Conservation (phyloP, 768 basidiomycete species). For the Solioccasus polychromus region DNA sequence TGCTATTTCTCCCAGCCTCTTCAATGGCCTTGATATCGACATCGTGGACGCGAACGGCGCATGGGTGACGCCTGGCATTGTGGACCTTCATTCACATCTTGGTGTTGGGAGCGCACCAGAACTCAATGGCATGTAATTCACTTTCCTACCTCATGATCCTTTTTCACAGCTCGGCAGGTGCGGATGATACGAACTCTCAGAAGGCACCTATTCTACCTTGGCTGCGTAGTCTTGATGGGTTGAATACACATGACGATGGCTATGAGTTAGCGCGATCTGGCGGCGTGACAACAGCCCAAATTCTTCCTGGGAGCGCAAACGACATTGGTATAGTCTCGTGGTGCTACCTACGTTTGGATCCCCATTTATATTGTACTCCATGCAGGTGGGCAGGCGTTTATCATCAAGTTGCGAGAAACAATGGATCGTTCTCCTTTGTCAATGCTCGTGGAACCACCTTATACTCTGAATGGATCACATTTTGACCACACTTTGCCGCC, state of each 20-base stretch:
- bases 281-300: constrained; percentile 45
- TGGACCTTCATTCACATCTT: constrained; percentile 49
- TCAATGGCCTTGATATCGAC: constrained; percentile 27
- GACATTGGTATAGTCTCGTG: constrained; percentile 15
- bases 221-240: constrained; percentile 44
- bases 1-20: constrained; percentile 28
- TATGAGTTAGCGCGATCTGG: constrained; percentile 41
- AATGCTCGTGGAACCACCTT: constrained; percentile 51
- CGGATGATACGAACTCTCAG: constrained; percentile 55
- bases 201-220: constrained; percentile 65
- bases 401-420: constrained; percentile 49
- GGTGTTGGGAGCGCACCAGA: constrained; percentile 38
- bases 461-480: constrained; percentile 31
- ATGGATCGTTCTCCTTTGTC: constrained; percentile 44
- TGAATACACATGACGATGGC: constrained; percentile 44
- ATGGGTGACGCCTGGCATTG: constrained; percentile 78
- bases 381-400: constrained; percentile 51
- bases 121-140: constrained; percentile 24
- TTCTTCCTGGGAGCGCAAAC: constrained; percentile 45
- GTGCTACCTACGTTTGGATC: too few species aligned
- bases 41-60: constrained; percentile 62
- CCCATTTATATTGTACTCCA: too few species aligned
- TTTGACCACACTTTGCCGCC: constrained; percentile 18
- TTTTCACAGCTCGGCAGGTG: constrained; percentile 28
- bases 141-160: background rate